Conservation (phyloP, 108 stramenopile genomes). For the Thalassiosira profunda region DNA sequence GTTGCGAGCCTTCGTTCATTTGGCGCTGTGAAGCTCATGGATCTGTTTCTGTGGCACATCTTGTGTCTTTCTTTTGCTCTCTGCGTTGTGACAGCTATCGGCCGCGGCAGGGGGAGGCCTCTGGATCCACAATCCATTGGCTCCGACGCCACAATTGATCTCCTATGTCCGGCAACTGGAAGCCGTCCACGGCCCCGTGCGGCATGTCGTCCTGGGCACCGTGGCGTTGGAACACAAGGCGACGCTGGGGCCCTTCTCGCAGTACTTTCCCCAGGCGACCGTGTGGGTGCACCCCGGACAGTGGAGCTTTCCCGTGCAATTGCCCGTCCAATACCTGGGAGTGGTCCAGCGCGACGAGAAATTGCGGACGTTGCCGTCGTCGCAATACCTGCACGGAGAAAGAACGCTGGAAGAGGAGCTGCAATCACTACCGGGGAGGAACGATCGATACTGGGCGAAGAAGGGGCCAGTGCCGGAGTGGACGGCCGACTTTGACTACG, state of each 20-base stretch:
- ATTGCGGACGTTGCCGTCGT: slow-evolving; percentile 47
- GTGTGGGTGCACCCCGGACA: slow-evolving; percentile 93
- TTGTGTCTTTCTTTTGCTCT: no score
- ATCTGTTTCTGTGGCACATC: no score
- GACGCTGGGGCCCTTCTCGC: slow-evolving; percentile 91
- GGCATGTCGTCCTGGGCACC: slow-evolving; percentile 90
- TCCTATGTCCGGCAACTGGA: slow-evolving; percentile 62
- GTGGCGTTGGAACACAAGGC: slow-evolving; percentile 96
- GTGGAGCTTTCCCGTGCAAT: slow-evolving; percentile 81
- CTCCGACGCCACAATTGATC: slow-evolving; percentile 87
- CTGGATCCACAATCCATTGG: slow-evolving; percentile 93
- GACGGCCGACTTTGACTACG: slow-evolving; percentile 81
- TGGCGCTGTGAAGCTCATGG: no score
- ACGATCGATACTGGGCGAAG: no score
- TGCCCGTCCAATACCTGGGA: slow-evolving; percentile 80
- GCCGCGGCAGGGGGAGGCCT: slow-evolving; percentile 77
- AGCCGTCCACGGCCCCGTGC: slow-evolving; percentile 77
- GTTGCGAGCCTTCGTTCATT: no score
- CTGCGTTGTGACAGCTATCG: no score
- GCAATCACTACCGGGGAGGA: no score
- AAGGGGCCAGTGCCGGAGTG: slow-evolving; percentile 72
- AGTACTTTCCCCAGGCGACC: slow-evolving; percentile 78
- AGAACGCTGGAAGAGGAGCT: slow-evolving; percentile 28
- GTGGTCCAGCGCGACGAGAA: slow-evolving; percentile 78
- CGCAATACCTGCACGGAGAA: slow-evolving; percentile 30